Base-by-base conservation (phyloP, 768 basidiomycete genomes). In the Tulasnella sp. region DNA sequence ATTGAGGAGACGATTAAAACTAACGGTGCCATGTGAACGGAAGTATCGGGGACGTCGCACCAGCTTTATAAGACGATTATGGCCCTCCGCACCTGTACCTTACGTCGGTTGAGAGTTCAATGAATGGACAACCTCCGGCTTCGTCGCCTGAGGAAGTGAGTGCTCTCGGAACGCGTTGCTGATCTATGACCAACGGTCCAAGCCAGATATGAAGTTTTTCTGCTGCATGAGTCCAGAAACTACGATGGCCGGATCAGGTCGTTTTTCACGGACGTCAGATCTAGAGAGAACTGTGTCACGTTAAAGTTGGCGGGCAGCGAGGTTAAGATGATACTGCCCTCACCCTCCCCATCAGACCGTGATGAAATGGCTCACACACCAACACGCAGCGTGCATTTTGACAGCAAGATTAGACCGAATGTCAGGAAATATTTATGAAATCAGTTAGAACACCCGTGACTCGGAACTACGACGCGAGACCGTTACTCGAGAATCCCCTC, bases 281-380 rank as follows among this genome's bases (percentile, higher is more conserved):
- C n/a, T n/a, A n/a, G 97, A 97, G 97, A 99, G 86, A 81, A 93
- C 80, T 99, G 96, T 84, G 89, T 97, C 69, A 99, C 99, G 91
- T 97, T 96, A 87, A 29, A 42, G 29, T 22, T 7, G 1, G 37
- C 40, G 38, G 25, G n/a, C 6, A 25, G n/a, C 31, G 15, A 3
- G 15, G 5, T 72, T 74, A n/a, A 15, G 19, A 39, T 11, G 14
- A 8, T 29, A 52, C 39, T 71, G 25, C 40, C 3, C 42, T 69
- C 36, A 68, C 39, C 29, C 34, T 42, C 17, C 14, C 12, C 77
- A 11, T 40, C 84, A 97, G 96, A 90, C 92, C 77, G 86, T 89
- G 85, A 75, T 97, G 83, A 99, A 97, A 93, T 92, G 3, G 91
- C 93, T 39, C 95, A 98, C 81, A 91, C 89, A 52, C 84, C 86